phyloP scores from a whole-genome alignment of 83 land plant genomes.

The Thuja plicata region DNA sequence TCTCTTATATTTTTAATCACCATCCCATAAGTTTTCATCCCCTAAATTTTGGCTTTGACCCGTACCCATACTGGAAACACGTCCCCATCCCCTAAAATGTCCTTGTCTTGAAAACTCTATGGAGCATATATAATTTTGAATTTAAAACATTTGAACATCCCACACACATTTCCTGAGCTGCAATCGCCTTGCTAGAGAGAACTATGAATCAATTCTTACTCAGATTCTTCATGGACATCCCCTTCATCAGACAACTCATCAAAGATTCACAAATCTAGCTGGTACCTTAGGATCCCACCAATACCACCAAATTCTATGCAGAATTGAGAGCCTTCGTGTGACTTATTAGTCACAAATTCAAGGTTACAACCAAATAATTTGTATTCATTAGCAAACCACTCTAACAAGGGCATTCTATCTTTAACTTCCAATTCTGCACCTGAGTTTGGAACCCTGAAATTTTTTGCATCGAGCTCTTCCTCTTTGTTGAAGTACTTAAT shows the following conservation, averaged over 20 bases:
- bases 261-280: constrained; percentile 35
- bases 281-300: constrained; percentile 42
- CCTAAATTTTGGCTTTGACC: too few species aligned
- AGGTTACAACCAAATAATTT: constrained; percentile 34
- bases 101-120: background rate
- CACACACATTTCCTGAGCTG: background rate
- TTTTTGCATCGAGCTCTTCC: constrained; percentile 15
- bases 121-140: too few species aligned
- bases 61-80: too few species aligned
- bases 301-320: constrained; percentile 45
- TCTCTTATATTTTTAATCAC: too few species aligned
- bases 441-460: constrained; percentile 19
- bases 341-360: constrained; percentile 46
- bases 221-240: constrained; percentile 35
- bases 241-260: constrained; percentile 40
- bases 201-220: constrained; percentile 14
- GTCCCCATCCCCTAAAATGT: too few species aligned
- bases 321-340: constrained; percentile 22
- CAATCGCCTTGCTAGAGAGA: background rate
- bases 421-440: constrained; percentile 29
- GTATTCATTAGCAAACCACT: constrained; percentile 48
- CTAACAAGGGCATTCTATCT: constrained; percentile 34
- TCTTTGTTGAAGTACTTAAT: constrained; percentile 43
- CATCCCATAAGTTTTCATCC: too few species aligned
- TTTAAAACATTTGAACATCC: background rate